Conservation (phyloP, 169 alveolate species). For the Plasmodium fragile region DNA sequence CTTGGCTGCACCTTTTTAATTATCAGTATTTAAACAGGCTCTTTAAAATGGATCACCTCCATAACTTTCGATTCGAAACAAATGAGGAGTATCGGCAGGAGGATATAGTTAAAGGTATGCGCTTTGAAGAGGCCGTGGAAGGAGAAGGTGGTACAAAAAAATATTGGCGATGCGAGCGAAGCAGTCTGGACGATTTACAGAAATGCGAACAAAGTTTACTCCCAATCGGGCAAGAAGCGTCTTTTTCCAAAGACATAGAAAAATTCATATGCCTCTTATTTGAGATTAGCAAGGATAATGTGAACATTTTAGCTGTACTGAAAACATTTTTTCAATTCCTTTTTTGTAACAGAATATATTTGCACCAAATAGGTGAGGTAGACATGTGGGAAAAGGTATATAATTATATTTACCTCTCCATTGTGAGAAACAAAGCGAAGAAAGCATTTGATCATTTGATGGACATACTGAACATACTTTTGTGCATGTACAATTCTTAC, state of each 20-base stretch:
- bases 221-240: background rate
- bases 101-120: slow-evolving; percentile 16
- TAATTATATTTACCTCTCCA: slow-evolving; percentile 34
- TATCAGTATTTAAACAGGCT: slow-evolving; percentile 26
- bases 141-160: background rate
- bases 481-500: slow-evolving; percentile 58
- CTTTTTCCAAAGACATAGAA: background rate
- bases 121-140: background rate
- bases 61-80: slow-evolving; percentile 8
- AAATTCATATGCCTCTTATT: slow-evolving; percentile 50
- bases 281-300: slow-evolving; percentile 40
- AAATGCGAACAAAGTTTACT: background rate
- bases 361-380: slow-evolving; percentile 35
- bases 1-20: slow-evolving; percentile 59
- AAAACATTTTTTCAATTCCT: slow-evolving; percentile 60
- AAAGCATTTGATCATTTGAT: slow-evolving; percentile 51
- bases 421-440: slow-evolving; percentile 32
- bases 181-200: background rate
- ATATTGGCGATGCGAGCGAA: background rate
- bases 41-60: slow-evolving; percentile 16
- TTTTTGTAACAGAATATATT: slow-evolving; percentile 36
- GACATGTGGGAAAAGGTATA: slow-evolving; percentile 49
- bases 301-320: slow-evolving; percentile 20
- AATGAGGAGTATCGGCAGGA: slow-evolving; percentile 11
- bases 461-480: slow-evolving; percentile 61